Conservation (phyloP, 2,329 filamentous ascomycete genomes). For the Aspergillus puulaauensis region DNA sequence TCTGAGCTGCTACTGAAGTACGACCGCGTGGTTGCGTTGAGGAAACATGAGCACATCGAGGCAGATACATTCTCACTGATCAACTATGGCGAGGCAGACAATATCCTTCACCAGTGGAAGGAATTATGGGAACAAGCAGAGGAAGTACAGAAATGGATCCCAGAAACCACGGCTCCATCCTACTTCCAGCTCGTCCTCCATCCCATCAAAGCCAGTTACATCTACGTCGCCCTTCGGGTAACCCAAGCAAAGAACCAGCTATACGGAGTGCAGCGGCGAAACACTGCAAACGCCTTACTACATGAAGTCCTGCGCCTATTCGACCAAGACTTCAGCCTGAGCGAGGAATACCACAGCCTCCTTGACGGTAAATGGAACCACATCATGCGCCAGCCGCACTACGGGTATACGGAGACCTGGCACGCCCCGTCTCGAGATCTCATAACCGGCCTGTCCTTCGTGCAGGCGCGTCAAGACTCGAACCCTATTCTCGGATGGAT, state of each 20-base stretch:
- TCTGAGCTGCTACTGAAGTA: background rate
- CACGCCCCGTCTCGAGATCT: slow-evolving; percentile 13
- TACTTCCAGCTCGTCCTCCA: slow-evolving; percentile 66
- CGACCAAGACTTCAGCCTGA: slow-evolving; percentile 58
- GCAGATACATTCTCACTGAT: background rate
- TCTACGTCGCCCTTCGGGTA: slow-evolving; percentile 56
- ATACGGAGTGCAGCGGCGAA: slow-evolving; percentile 58
- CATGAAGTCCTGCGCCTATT: slow-evolving; percentile 54
- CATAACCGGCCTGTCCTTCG: background rate
- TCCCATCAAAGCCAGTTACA: slow-evolving; percentile 58
- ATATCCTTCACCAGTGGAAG: background rate
- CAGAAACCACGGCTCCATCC: slow-evolving; percentile 38
- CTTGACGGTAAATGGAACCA: slow-evolving; percentile 63
- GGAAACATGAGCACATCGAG: background rate
- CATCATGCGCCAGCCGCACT: slow-evolving; percentile 59
- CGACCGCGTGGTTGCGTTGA: background rate
- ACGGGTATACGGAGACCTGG: slow-evolving; percentile 48
- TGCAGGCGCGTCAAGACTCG: background rate
- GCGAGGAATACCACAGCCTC: slow-evolving; percentile 57
- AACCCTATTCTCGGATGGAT: background rate
- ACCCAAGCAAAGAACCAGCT: slow-evolving; percentile 49
- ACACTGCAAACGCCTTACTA: slow-evolving; percentile 56
- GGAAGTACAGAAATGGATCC: background rate
- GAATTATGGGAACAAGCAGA: background rate
- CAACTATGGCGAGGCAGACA: background rate